These are phyloP conservation scores for Pachysandra terminalis DNA, from an alignment of 164 flowering plant genomes.

Conservation along the genomic window DNA sequence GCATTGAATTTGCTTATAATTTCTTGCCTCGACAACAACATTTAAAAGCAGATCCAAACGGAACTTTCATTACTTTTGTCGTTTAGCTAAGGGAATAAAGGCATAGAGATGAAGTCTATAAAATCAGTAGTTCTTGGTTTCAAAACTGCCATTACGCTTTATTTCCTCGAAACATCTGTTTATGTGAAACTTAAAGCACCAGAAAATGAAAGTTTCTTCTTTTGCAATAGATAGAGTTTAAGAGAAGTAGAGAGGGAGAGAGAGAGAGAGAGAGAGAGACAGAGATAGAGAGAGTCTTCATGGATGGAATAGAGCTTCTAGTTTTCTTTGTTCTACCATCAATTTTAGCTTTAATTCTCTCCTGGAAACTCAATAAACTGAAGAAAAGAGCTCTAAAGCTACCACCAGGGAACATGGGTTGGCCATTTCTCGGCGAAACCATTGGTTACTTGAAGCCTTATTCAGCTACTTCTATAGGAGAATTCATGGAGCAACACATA, in stretches of 20 bases:
- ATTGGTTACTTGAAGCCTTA: slow-evolving; percentile 71
- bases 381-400: slow-evolving; percentile 42
- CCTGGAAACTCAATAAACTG: slow-evolving; percentile 33
- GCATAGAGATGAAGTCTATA: not conserved
- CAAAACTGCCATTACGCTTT: slow-evolving; percentile 5
- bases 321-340: slow-evolving; percentile 42
- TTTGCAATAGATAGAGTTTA: slow-evolving; percentile 6
- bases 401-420: slow-evolving; percentile 84
- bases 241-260: slow-evolving; percentile 1
- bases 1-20: too few relatives aligned
- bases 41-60: too few relatives aligned
- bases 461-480: slow-evolving; percentile 67
- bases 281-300: slow-evolving; percentile 17
- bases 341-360: slow-evolving; percentile 32
- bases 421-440: slow-evolving; percentile 92
- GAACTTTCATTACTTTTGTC: too few relatives aligned
- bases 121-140: slow-evolving; percentile 11
- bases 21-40: too few relatives aligned
- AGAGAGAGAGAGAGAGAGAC: slow-evolving; percentile 4
- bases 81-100: too few relatives aligned
- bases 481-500: slow-evolving; percentile 87
- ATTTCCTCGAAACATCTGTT: slow-evolving; percentile 5
- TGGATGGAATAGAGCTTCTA: slow-evolving; percentile 50
- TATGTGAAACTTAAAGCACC: not conserved
- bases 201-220: slow-evolving; percentile 7